Evolutionary conservation across 2,329 filamentous ascomycete genomes (phyloP).

Genomic region (Clarireedia sp.): DNA sequence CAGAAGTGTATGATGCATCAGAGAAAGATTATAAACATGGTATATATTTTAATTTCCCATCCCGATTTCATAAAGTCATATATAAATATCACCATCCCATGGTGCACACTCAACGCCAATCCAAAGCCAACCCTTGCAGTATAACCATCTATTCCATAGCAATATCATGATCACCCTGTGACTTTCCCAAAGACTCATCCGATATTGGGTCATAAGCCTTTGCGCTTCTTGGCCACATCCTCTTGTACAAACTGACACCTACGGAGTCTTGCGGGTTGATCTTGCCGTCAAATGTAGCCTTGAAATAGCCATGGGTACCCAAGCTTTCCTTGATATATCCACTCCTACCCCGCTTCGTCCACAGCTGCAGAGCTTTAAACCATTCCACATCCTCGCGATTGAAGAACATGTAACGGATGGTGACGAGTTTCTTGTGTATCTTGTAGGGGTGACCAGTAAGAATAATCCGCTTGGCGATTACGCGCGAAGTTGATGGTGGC

Average conservation of each 20-base stretch:
- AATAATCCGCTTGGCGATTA: constrained; percentile 89
- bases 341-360: constrained; percentile 81
- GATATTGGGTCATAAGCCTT: constrained; percentile 21
- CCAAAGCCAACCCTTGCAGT: background rate
- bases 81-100: background rate
- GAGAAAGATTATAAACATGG: background rate
- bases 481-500: constrained; percentile 64
- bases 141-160: constrained; percentile 1
- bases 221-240: constrained; percentile 71
- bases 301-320: constrained; percentile 99
- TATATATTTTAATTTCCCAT: background rate
- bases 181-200: background rate
- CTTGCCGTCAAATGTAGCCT: constrained; percentile 91
- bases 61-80: constrained; percentile 6
- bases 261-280: constrained; percentile 95
- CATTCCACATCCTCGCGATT: constrained; percentile 89
- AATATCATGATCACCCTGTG: background rate
- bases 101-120: background rate
- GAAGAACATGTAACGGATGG: constrained; percentile 99
- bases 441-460: constrained; percentile 96
- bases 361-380: constrained; percentile 94
- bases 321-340: constrained; percentile 91
- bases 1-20: background rate
- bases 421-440: constrained; percentile 96
- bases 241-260: constrained; percentile 82